Base-by-base conservation (phyloP, 257 asterid species). In the Penstemon eatonii region DNA sequence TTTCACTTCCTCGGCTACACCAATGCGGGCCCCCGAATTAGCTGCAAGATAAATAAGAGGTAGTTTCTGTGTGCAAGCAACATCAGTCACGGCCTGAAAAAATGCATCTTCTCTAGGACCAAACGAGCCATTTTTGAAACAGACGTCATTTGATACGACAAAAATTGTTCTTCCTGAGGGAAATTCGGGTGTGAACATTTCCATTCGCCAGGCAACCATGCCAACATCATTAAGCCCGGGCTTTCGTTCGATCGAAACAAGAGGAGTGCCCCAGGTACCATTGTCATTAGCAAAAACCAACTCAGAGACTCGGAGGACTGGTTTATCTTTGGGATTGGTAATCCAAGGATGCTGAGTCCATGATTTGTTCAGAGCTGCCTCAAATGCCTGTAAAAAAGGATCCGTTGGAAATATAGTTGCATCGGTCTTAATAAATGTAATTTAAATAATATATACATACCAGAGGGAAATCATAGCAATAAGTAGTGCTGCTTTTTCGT, bases 381-480 rank as follows among this genome's bases (percentile, higher is more conserved):
- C 84, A 70, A 94, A 94, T 72, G 97, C 97, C 99, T 94, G 86
- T 15, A 69, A 57, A 73, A 59, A 66, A 69, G 65, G 54, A 60
- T 43, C 42, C 9, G 53, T 52, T 45, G 44, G 54, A 73, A n/a
- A 81, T 44, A 67, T 66, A 69, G n/a, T 56, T 50, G 43, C 64
- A 63, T 68, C 8, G 7, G 58, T 19, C 55, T 46, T 11, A 54
- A 59, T 52, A 70, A 73, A 39, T 15, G 49, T 47, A 18, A 18
- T 13, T 47, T 7, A 75, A 13, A 63, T 63, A 41, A 37, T 58
- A 57, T 11, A 6, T 58, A 54, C 45, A 67, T 86, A 94, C 99
- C 98, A 94, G 89, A 1, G 99, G 98, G 75, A 94, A 94, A 72
- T 94, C 99, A 41, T 94, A 94, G 95, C 99, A 94, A 63, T 94